Evolutionary conservation across 352 stramenopile species (phyloP), one percentile per base, ranked within the genome.

Genomic region (Phytophthora rubi): DNA sequence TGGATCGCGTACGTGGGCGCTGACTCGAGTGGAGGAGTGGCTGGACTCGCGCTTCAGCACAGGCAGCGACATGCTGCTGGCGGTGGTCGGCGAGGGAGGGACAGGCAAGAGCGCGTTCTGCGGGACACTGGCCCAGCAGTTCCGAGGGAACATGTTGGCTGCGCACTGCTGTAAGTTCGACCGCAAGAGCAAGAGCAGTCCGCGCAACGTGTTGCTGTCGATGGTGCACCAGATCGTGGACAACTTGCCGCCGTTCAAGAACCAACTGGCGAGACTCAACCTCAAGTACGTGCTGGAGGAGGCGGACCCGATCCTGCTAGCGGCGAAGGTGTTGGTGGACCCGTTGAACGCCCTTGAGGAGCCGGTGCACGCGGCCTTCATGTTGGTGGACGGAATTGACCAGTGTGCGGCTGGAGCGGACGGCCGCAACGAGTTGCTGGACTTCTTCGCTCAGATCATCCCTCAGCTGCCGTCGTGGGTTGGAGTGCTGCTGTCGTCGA

Each of bases 251-350:
- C 63, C 51, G 37, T 96, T 92, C 73, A 93, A 96, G 75, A 88
- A 86, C 62, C 89, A 96, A 59, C 75, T 96, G 45, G 86, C 86
- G 9, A 74, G 89, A 53, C 79, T 96, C 12, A 96, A 96, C 54
- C 76, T 96, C 15, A 81, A 80, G 57, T 96, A 96, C 68, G 85
- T 94, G 28, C 67, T 94, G 16, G 80, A 94, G 66, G 89, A 96
- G 62, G 74, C 82, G 7, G 87, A 96, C 62, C 69, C 83, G 23
- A 57, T 89, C 10, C 79, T 86, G 10, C 76, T 96, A 21, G 85
- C 89, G 6, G 66, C 64, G 9, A 96, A 96, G 68, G 68, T 96
- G 58, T 71, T 96, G 0, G 69, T 94, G 23, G 89, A 96, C 33
- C 89, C 89, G 16, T 70, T 96, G 6, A 77, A 81, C 39, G 69